Base-by-base conservation (phyloP, 305 asterid genomes). In the Striga hermonthica region DNA sequence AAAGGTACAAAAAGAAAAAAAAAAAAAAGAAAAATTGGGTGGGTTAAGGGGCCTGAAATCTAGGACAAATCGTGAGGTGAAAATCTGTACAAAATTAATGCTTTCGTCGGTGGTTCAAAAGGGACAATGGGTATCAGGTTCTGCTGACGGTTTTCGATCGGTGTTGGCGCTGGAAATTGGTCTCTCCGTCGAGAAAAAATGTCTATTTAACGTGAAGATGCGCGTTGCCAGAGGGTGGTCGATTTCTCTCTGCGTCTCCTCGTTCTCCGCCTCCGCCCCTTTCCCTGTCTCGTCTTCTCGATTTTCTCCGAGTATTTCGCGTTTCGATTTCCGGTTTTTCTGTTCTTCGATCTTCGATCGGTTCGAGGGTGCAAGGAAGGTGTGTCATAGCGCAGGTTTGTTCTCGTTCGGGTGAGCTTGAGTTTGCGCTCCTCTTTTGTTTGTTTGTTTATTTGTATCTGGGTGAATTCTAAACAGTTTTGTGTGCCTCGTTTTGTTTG, bases 161-260 rank as follows among this genome's bases (percentile, higher is more conserved):
- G 72, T 37, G 16, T 41, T 44, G 66, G 44, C 12, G 74, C 56
- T 72, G 57, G 71, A 49, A 39, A 60, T 76, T 76, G 68, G 65
- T 63, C 13, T 28, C 4, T 16, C 6, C 43, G 28, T 72, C 58
- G 49, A 61, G 64, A 75, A 41, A 10, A 16, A 68, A 85, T 84
- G 95, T 74, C 66, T 76, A 83, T 84, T 69, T 85, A 85, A 87
- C 74, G 5, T 67, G 49, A 80, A 48, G 81, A 88, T 91, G 93
- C 95, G 88, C 70, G 60, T 85, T 56, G 79, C 86, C 34, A 84
- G 62, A 76, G 75, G 67, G 37, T 87, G 83, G 56, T 75, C 92
- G 58, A 72, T 86, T 54, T 74, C 95, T 4, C 61, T 81, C 59
- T 80, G 81, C 62, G 65, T 78, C 39, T 85, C 90, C 12, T 48